Conservation (phyloP, 176 grass and related monocot species). For the Urochloa ruziziensis region DNA sequence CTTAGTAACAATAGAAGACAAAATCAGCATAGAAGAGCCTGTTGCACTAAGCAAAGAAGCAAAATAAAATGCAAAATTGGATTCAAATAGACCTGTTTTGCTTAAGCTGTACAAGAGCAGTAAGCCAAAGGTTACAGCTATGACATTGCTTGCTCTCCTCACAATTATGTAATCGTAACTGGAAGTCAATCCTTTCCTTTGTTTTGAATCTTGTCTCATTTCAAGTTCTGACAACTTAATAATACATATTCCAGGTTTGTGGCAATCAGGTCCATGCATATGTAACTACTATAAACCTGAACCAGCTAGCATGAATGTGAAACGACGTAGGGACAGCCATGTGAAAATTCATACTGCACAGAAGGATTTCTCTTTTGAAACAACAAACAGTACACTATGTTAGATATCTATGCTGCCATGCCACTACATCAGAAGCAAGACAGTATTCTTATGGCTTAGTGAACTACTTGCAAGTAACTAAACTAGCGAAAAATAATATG, state of each 20-base stretch:
- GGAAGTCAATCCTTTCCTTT: not conserved
- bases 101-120: not conserved
- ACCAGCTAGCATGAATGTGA: not conserved
- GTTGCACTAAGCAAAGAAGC: not conserved
- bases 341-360: not conserved
- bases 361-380: not conserved
- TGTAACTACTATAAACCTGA: not conserved
- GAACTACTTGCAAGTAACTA: not conserved
- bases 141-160: not conserved
- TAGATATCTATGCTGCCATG: not conserved
- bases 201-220: not conserved
- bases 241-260: not conserved
- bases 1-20: not conserved
- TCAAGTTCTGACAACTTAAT: not conserved
- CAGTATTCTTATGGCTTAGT: not conserved
- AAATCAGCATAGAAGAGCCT: not conserved
- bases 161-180: not conserved
- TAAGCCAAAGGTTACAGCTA: not conserved
- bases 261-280: not conserved
- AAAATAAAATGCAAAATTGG: not conserved
- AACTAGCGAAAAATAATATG: not conserved
- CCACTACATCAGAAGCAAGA: not conserved
- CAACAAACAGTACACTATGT: not conserved
- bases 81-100: not conserved
- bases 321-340: not conserved